A percentile compares a stretch with the other conserved stretches of the same genome.
Evolutionary conservation across 106 monocot genomes (phyloP).

Genomic region (Dendrobium huoshanense): DNA sequence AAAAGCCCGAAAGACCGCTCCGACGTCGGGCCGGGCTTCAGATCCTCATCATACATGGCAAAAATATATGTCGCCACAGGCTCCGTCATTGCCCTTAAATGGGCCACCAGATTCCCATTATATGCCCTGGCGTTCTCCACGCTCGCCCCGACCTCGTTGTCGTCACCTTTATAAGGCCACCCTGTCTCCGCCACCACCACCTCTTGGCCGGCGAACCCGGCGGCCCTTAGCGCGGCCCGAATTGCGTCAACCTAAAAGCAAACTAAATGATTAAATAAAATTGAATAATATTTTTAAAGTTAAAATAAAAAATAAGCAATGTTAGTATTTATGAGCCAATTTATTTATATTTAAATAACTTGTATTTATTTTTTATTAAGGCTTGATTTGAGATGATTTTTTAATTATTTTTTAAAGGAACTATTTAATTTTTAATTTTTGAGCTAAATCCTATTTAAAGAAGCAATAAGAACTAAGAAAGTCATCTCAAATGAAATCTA

Average conservation of each 20-base stretch:
- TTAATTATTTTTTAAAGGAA: too few relatives aligned
- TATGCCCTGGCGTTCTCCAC: constrained; percentile 73
- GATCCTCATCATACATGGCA: constrained; percentile 82
- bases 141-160: constrained; percentile 51
- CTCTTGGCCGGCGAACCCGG: constrained; percentile 55
- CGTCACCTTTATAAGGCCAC: constrained; percentile 79
- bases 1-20: constrained; percentile 83
- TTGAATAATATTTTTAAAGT: too few relatives aligned
- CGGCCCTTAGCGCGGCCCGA: constrained; percentile 46
- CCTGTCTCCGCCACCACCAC: constrained; percentile 90
- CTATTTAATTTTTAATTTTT: too few relatives aligned
- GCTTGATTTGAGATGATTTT: too few relatives aligned
- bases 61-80: constrained; percentile 81
- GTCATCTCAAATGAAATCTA: too few relatives aligned
- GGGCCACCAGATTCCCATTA: constrained; percentile 54
- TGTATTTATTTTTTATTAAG: too few relatives aligned
- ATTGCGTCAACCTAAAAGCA: constrained; percentile 58
- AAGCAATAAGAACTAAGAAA: too few relatives aligned
- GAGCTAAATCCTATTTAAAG: too few relatives aligned
- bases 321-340: too few relatives aligned
- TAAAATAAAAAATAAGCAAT: too few relatives aligned
- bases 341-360: too few relatives aligned
- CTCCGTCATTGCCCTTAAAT: constrained; percentile 48
- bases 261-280: too few relatives aligned
- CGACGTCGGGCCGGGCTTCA: constrained; percentile 69